Evolutionary conservation across 2,329 filamentous ascomycete species (phyloP), one percentile per base, ranked within the genome.

Genomic region (Beauveria pseudobassiana): DNA sequence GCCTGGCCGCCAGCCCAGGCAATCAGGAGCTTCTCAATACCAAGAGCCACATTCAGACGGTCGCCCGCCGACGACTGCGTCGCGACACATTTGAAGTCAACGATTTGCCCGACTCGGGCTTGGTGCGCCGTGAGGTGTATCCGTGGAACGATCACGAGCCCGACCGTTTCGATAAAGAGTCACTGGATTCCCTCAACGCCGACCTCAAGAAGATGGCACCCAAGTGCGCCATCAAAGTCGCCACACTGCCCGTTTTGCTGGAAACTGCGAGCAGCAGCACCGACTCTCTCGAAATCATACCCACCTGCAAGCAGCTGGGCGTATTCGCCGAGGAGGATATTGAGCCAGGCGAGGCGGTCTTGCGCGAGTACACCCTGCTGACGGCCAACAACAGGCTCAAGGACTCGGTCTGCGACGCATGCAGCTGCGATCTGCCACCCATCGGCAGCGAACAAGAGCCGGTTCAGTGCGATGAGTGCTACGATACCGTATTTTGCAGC

Each of bases 331-430:
- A 86, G 67, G 83, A 90, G 65, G 87, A 96, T 66, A 90, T 98
- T 43, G 76, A 79, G 0, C 85, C 91, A 0, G 90, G 89, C 10
- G 89, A 96, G 71, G 79, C 82, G 6, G 86, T 97, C 2, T 81
- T 99, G 34, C 79, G 84, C 53, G 95, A 99, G 71, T 90, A 88
- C 64, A 95, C 92, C 9, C 82, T 96, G 8, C 78, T 99, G 46
- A 96, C 93, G 2, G 93, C 91, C 51, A 95, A 93, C 67, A 95
- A 95, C 71, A 87, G 91, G 34, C 82, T 95, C 14, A 91, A 96
- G 71, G 92, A 96, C 64, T 82, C 89, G 5, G 82, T 93, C 34
- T 98, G 93, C 74, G 93, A 98, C 73, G 92, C 92, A 16, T 98
- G 93, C 73, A 91, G 91, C 68, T 81, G 83, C 8, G 84, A 85